A percentile compares a stretch with the other conserved stretches of the same genome.
Conservation (phyloP, 495 filamentous ascomycete species). For the Darksidea phi region DNA sequence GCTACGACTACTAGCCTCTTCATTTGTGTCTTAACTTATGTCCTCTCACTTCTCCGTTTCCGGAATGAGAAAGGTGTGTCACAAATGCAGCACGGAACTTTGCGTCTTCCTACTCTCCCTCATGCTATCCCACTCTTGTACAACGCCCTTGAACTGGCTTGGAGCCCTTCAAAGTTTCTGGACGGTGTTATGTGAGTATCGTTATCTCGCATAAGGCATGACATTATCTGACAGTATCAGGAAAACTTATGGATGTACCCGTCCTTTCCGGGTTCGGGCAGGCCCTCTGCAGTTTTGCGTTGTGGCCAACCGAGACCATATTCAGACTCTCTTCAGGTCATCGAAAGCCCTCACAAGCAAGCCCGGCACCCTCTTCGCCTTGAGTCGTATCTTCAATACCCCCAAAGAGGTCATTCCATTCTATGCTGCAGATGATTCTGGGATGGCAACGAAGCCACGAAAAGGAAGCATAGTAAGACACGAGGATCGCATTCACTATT, state of each 20-base stretch:
- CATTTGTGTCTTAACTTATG: background rate
- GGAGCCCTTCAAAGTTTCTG: background rate
- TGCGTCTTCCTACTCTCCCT: background rate
- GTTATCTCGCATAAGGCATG: background rate
- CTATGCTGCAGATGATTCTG: background rate
- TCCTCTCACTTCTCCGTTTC: background rate
- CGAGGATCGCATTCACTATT: background rate
- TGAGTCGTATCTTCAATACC: background rate
- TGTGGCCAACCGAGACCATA: conserved; percentile 1
- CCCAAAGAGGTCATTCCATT: background rate
- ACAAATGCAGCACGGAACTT: background rate
- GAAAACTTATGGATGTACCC: background rate
- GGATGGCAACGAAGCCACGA: background rate
- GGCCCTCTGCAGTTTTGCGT: background rate
- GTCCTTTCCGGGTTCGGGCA: background rate
- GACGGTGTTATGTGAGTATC: background rate
- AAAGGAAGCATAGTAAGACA: background rate
- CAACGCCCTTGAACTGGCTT: background rate
- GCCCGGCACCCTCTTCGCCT: background rate
- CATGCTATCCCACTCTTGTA: background rate
- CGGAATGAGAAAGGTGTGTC: background rate
- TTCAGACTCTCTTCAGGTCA: background rate
- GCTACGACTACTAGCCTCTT: too few species aligned
- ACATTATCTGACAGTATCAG: conserved; percentile 2
- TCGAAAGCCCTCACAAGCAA: background rate